Percentiles rank a stretch among this genome's conserved stretches.
Conservation (phyloP, 2,329 filamentous ascomycete genomes). For the Pyricularia pennisetigena region DNA sequence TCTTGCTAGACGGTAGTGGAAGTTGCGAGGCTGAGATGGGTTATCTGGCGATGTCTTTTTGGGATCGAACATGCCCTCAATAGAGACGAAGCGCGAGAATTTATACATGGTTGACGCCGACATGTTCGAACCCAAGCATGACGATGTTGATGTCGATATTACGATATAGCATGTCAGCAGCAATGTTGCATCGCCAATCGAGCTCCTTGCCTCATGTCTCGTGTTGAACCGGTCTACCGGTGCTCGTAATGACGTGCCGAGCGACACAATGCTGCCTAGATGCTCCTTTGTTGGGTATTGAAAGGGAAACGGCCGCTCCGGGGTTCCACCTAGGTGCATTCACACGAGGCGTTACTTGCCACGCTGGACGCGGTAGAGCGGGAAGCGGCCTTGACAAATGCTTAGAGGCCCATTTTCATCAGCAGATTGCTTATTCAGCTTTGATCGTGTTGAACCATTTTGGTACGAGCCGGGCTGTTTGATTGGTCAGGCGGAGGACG, state of each 20-base stretch:
- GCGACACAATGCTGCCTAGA: background rate
- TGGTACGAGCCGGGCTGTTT: background rate
- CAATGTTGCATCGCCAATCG: background rate
- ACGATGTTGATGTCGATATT: background rate
- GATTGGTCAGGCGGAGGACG: background rate
- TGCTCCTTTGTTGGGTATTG: background rate
- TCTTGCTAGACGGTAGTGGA: slow-evolving; percentile 1
- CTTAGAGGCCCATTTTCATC: background rate
- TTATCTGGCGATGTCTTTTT: background rate
- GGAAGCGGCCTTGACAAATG: background rate
- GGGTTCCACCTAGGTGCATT: background rate
- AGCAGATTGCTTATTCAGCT: background rate
- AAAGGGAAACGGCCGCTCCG: background rate
- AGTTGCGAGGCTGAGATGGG: background rate
- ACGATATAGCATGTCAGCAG: background rate
- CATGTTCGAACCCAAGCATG: background rate
- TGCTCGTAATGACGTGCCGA: background rate
- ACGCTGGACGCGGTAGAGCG: background rate
- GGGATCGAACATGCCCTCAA: background rate
- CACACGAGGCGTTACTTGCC: background rate
- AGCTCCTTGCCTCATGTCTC: background rate
- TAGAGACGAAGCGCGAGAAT: background rate
- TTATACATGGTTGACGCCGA: background rate
- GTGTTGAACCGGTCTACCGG: background rate
- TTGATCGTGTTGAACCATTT: background rate